Conservation (phyloP, 2,329 filamentous ascomycete species). For the Biscogniauxia marginata region DNA sequence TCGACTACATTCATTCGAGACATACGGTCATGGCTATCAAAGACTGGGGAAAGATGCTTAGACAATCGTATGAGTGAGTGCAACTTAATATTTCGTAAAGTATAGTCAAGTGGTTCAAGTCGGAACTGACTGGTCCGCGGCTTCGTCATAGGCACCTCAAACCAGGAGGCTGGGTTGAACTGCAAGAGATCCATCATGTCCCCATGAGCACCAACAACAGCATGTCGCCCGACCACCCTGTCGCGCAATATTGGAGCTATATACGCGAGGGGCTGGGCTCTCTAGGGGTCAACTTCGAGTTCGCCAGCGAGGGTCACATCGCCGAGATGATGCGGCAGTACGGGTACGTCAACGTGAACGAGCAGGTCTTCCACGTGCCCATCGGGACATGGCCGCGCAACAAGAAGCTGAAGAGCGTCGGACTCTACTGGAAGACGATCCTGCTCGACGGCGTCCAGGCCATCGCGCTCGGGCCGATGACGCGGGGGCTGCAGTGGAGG, state of each 20-base stretch:
- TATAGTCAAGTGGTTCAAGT: neutral
- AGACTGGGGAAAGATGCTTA: slow-evolving; percentile 52
- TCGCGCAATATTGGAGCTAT: slow-evolving; percentile 47
- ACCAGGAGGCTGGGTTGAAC: slow-evolving; percentile 54
- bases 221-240: slow-evolving; percentile 39
- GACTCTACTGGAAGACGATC: slow-evolving; percentile 51
- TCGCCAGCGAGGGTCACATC: slow-evolving; percentile 41
- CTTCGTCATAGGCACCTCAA: slow-evolving; percentile 43
- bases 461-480: slow-evolving; percentile 52
- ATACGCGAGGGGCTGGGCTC: slow-evolving; percentile 43
- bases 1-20: slow-evolving; percentile 61
- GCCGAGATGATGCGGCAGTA: slow-evolving; percentile 47
- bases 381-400: slow-evolving; percentile 56
- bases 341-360: slow-evolving; percentile 52
- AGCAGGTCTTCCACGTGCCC: slow-evolving; percentile 50
- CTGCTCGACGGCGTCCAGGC: slow-evolving; percentile 50
- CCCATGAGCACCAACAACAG: slow-evolving; percentile 43
- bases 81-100: neutral
- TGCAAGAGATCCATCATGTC: slow-evolving; percentile 53
- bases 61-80: slow-evolving; percentile 45
- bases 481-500: slow-evolving; percentile 47
- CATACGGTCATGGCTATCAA: slow-evolving; percentile 55
- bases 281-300: slow-evolving; percentile 48
- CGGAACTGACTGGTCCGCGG: slow-evolving; percentile 5
- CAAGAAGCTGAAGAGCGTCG: slow-evolving; percentile 49